phyloP scores from a whole-genome alignment of 495 filamentous ascomycete genomes.

The Apodospora peruviana region DNA sequence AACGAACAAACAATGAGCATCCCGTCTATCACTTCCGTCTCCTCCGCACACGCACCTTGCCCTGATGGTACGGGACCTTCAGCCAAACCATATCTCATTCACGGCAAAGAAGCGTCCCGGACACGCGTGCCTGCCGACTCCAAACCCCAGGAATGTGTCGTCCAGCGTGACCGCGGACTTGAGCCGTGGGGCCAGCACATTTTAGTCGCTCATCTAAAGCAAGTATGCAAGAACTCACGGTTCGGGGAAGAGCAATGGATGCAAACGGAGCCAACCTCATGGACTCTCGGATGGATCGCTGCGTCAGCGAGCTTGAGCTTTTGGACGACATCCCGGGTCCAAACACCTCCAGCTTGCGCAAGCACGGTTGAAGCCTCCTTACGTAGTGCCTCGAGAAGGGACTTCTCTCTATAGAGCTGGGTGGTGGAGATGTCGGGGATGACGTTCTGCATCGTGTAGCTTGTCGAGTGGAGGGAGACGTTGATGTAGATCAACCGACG shows the following conservation, averaged over 20 bases:
- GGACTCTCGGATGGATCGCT: not conserved
- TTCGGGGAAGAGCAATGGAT: not conserved
- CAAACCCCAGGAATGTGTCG: constrained; percentile 1
- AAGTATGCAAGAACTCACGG: not conserved
- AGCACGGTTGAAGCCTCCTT: not conserved
- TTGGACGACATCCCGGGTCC: not conserved
- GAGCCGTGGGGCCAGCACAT: not conserved
- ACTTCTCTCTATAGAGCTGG: not conserved
- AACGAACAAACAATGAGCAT: too few relatives aligned
- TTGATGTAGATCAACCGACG: not conserved
- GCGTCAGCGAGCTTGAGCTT: not conserved
- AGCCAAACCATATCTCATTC: constrained; percentile 1
- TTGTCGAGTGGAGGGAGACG: not conserved
- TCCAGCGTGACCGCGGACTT: not conserved
- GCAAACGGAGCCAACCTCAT: not conserved
- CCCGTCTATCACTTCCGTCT: too few relatives aligned
- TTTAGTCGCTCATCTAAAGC: not conserved
- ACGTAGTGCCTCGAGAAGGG: not conserved
- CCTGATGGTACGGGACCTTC: not conserved
- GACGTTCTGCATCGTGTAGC: not conserved
- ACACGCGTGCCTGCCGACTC: constrained; percentile 29
- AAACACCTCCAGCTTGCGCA: not conserved
- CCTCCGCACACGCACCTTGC: not conserved
- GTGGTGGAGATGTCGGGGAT: not conserved
- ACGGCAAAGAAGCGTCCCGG: constrained; percentile 41